These are phyloP conservation scores for Hyphopichia khmerensis DNA, from an alignment of 1,139 yeast genomes.

Conservation along the genomic window DNA sequence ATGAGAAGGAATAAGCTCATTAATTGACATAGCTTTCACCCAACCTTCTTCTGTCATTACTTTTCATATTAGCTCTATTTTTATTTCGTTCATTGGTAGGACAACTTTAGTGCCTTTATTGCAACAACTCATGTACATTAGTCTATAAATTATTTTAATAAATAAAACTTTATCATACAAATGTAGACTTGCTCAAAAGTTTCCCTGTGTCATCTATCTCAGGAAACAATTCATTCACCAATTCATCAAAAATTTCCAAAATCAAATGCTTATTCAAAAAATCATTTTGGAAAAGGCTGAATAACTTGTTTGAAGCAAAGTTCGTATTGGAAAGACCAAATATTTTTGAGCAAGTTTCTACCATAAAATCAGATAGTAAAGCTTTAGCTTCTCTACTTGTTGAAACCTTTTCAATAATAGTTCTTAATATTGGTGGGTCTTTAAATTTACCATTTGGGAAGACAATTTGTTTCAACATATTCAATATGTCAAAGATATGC, in stretches of 20 bases:
- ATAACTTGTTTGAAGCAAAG: conserved; percentile 59
- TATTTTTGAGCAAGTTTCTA: conserved; percentile 68
- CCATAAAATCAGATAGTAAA: conserved; percentile 55
- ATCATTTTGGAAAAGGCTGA: conserved; percentile 74
- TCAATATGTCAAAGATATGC: conserved; percentile 46
- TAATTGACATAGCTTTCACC: too few species aligned
- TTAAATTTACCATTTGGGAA: conserved; percentile 68
- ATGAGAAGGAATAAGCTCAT: not conserved
- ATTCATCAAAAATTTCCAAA: conserved; percentile 46
- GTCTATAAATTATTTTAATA: not conserved
- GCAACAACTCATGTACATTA: conserved; percentile 1
- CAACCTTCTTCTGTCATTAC: too few species aligned
- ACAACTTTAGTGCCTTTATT: too few species aligned
- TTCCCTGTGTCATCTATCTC: conserved; percentile 11
- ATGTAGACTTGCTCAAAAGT: conserved; percentile 1
- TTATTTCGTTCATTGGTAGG: too few species aligned
- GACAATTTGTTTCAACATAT: conserved; percentile 42
- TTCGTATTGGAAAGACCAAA: conserved; percentile 69
- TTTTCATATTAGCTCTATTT: too few species aligned
- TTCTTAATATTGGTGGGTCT: conserved; percentile 45
- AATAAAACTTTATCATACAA: too few species aligned
- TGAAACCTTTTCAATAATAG: conserved; percentile 50
- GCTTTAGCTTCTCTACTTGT: conserved; percentile 60
- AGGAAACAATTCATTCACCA: conserved; percentile 28
- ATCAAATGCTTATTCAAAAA: conserved; percentile 64